phyloP scores from a whole-genome alignment of 345 rosid genomes.

The Citrus inodora region DNA sequence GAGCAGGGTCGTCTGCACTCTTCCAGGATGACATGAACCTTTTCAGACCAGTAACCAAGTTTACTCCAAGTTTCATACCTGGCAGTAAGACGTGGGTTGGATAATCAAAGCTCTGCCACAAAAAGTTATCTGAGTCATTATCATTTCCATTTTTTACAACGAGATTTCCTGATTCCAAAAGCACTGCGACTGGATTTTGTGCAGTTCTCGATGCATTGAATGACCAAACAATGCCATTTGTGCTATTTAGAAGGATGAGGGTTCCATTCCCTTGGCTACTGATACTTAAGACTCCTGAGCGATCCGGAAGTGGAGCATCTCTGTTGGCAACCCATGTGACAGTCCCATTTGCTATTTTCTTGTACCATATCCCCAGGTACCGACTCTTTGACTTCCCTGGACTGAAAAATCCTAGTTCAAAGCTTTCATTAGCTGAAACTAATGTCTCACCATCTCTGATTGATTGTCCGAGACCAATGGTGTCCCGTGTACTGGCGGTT shows the following conservation, averaged over 20 bases:
- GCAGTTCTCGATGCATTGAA: constrained; percentile 15
- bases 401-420: constrained; percentile 42
- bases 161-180: constrained; percentile 45
- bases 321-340: constrained; percentile 40
- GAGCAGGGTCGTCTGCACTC: constrained; percentile 11
- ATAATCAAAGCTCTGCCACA: constrained; percentile 60
- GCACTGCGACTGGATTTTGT: constrained; percentile 26
- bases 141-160: constrained; percentile 28
- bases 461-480: constrained; percentile 3
- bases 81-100: constrained; percentile 33
- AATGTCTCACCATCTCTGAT: constrained; percentile 17
- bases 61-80: constrained; percentile 48
- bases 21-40: constrained; percentile 34
- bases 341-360: constrained; percentile 10
- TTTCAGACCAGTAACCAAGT: constrained; percentile 24
- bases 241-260: neutral
- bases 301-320: constrained; percentile 3
- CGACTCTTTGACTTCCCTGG: constrained; percentile 17
- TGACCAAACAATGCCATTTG: constrained; percentile 24
- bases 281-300: constrained; percentile 9
- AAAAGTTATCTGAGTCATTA: neutral
- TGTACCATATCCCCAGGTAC: constrained; percentile 47
- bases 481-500: neutral
- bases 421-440: constrained; percentile 15
- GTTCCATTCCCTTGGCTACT: neutral